A percentile compares a stretch with the other conserved stretches of the same genome.
Evolutionary conservation across 192 early-diverging fungal genomes (phyloP).

Genomic region (Diversispora eburnea): DNA sequence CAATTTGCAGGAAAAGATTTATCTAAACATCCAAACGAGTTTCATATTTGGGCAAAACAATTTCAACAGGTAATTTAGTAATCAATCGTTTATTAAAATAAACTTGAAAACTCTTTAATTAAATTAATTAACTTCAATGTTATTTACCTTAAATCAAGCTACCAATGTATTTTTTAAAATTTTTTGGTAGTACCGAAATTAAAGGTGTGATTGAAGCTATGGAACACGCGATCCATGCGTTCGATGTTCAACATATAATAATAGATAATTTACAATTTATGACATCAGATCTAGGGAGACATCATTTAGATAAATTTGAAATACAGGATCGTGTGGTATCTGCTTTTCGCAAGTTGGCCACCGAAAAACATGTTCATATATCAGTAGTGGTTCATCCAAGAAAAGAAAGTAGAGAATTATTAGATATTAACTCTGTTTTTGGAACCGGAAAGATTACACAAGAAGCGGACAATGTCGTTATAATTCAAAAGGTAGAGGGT

Average conservation of each 20-base stretch:
- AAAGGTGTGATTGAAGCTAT: slow-evolving; percentile 62
- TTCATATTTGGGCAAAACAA: slow-evolving; percentile 57
- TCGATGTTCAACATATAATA: slow-evolving; percentile 68
- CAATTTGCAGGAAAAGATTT: slow-evolving; percentile 62
- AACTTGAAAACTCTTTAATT: too few relatives aligned
- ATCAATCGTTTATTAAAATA: background rate
- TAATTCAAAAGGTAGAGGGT: slow-evolving; percentile 49
- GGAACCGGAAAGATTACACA: slow-evolving; percentile 74
- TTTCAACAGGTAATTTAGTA: slow-evolving; percentile 53
- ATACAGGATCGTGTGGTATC: slow-evolving; percentile 64
- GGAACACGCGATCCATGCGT: slow-evolving; percentile 63
- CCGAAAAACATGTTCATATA: slow-evolving; percentile 65
- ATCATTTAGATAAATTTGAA: slow-evolving; percentile 56
- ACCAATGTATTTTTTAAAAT: slow-evolving; percentile 70
- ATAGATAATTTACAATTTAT: slow-evolving; percentile 78
- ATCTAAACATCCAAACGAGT: slow-evolving; percentile 41
- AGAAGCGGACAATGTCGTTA: slow-evolving; percentile 73
- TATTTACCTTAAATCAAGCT: slow-evolving; percentile 35
- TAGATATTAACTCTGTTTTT: slow-evolving; percentile 69
- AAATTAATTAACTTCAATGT: too few relatives aligned
- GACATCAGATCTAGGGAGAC: slow-evolving; percentile 60
- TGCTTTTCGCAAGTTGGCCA: slow-evolving; percentile 62
- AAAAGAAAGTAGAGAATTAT: slow-evolving; percentile 53
- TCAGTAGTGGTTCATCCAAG: slow-evolving; percentile 69
- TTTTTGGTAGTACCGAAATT: slow-evolving; percentile 67